These are phyloP conservation scores for Plasmodium falciparum DNA, from an alignment of 169 alveolate genomes.

Conservation along the genomic window DNA sequence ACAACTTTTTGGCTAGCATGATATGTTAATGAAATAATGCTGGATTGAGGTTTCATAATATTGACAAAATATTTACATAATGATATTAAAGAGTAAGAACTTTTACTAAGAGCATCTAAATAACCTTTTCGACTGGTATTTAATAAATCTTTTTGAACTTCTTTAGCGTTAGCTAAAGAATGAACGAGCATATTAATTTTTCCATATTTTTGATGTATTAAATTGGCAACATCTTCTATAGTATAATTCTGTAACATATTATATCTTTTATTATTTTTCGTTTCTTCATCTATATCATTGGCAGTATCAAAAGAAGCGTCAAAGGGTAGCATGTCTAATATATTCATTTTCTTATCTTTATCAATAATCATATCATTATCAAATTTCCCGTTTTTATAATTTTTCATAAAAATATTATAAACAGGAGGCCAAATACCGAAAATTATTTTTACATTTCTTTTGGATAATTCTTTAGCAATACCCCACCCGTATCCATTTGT, in stretches of 20 bases:
- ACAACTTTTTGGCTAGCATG: slow-evolving; percentile 83
- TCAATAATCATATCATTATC: slow-evolving; percentile 72
- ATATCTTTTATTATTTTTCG: slow-evolving; percentile 82
- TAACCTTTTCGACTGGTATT: slow-evolving; percentile 87
- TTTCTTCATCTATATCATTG: slow-evolving; percentile 85
- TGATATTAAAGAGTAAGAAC: slow-evolving; percentile 86
- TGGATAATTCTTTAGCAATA: slow-evolving; percentile 81
- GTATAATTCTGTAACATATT: slow-evolving; percentile 81
- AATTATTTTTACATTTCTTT: slow-evolving; percentile 77
- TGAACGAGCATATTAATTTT: slow-evolving; percentile 85
- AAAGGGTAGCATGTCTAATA: slow-evolving; percentile 82
- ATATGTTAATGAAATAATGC: slow-evolving; percentile 83
- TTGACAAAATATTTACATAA: slow-evolving; percentile 84
- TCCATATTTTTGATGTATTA: slow-evolving; percentile 76
- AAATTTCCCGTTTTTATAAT: slow-evolving; percentile 65
- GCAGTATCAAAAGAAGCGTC: slow-evolving; percentile 86
- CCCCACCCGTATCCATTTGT: slow-evolving; percentile 85
- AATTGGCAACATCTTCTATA: slow-evolving; percentile 80
- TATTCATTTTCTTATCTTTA: slow-evolving; percentile 66
- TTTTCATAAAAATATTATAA: slow-evolving; percentile 75
- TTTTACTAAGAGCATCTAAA: slow-evolving; percentile 85
- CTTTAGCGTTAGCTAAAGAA: slow-evolving; percentile 88
- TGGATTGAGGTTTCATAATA: slow-evolving; percentile 82
- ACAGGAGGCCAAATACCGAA: slow-evolving; percentile 85
- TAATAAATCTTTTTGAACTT: slow-evolving; percentile 85